Evolutionary conservation across 1,284 basidiomycete genomes (phyloP).

Genomic region (Farysia itapuensis): DNA sequence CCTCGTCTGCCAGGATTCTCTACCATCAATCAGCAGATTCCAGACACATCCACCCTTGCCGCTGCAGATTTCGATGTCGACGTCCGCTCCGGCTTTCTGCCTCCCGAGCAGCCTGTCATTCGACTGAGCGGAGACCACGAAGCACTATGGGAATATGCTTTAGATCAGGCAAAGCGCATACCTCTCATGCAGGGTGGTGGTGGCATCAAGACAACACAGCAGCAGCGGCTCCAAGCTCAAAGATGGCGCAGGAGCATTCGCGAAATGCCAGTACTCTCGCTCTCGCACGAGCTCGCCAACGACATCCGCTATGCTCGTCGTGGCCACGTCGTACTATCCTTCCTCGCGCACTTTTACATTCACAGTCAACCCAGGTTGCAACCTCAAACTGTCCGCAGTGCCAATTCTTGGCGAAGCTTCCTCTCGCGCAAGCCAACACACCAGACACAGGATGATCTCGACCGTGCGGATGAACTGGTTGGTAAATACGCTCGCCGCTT

Average conservation of each 20-base stretch:
- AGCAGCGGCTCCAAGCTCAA: conserved; percentile 25
- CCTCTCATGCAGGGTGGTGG: conserved; percentile 47
- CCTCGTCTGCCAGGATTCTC: conserved; percentile 33
- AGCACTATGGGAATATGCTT: conserved; percentile 68
- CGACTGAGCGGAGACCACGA: conserved; percentile 70
- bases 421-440: conserved; percentile 21
- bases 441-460: conserved; percentile 25
- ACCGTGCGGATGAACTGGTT: conserved; percentile 25
- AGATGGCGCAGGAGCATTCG: conserved; percentile 70
- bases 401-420: conserved; percentile 20
- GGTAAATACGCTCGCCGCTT: conserved; percentile 64
- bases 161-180: conserved; percentile 63
- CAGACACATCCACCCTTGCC: conserved; percentile 80
- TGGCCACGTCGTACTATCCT: conserved; percentile 80
- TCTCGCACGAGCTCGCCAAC: conserved; percentile 27
- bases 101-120: conserved; percentile 72
- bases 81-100: conserved; percentile 87
- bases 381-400: background rate
- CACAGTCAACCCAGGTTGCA: conserved; percentile 66
- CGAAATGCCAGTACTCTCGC: conserved; percentile 45
- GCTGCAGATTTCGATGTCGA: conserved; percentile 94
- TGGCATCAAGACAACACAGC: conserved; percentile 23
- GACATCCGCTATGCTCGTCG: conserved; percentile 64
- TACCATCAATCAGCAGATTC: conserved; percentile 45
- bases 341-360: conserved; percentile 84